phyloP scores from a whole-genome alignment of 2,329 filamentous ascomycete species.

The Verticillium dahliae region DNA sequence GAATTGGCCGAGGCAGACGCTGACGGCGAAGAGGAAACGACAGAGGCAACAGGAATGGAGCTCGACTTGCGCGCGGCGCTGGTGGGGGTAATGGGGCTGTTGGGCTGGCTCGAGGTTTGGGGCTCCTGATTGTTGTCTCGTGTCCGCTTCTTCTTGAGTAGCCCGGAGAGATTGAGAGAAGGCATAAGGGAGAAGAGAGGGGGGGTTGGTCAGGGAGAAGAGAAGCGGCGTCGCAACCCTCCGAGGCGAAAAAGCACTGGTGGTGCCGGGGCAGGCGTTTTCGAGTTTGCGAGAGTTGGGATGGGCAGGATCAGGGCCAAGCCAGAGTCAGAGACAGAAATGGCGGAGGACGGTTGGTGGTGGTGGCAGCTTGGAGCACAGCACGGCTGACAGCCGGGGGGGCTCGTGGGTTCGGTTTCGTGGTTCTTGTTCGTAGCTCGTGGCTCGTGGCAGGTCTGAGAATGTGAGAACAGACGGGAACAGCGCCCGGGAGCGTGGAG shows the following conservation, averaged over 20 bases:
- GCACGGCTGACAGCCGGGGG: background rate
- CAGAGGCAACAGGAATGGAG: constrained; percentile 3
- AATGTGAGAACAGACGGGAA: background rate
- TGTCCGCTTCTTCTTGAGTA: constrained; percentile 98
- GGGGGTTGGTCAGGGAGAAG: constrained; percentile 18
- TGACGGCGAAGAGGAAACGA: constrained; percentile 9
- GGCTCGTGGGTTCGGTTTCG: background rate
- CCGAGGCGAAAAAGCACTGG: background rate
- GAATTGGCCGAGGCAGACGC: constrained; percentile 11
- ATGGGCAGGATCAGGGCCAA: background rate
- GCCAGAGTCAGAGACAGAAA: background rate
- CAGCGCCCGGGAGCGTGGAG: background rate
- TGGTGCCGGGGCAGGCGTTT: background rate
- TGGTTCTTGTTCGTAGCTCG: background rate
- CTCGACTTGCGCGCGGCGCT: constrained; percentile 23
- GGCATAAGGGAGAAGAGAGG: constrained; percentile 58
- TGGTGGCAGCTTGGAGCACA: background rate
- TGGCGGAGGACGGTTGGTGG: background rate
- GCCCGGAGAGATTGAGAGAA: constrained; percentile 61
- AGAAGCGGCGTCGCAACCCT: background rate
- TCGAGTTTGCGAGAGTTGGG: background rate
- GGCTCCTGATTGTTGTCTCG: constrained; percentile 76
- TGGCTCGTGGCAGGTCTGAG: background rate
- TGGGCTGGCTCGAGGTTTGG: constrained; percentile 56
- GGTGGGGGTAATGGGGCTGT: constrained; percentile 56